Evolutionary conservation across 2,329 filamentous ascomycete species (phyloP).

Genomic region (Penicillium corylophilum): DNA sequence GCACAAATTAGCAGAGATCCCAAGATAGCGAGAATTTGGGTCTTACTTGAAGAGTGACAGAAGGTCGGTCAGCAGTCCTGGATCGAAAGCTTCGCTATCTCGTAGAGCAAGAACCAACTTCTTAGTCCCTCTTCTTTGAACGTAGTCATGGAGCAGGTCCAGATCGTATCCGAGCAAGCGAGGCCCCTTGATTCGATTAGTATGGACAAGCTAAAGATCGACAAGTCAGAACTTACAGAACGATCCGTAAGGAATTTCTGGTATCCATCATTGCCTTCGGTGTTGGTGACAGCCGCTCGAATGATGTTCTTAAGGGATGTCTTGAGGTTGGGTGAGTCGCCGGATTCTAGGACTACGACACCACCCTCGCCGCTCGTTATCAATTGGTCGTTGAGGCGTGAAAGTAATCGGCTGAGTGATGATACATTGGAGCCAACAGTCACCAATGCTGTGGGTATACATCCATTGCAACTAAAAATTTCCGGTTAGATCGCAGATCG

Average conservation of each 20-base stretch:
- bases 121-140: slow-evolving; percentile 35
- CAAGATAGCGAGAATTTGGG: not conserved
- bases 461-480: slow-evolving; percentile 34
- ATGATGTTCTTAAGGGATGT: slow-evolving; percentile 49
- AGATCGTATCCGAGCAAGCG: slow-evolving; percentile 48
- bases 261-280: slow-evolving; percentile 40
- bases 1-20: slow-evolving; percentile 21
- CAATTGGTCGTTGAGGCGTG: slow-evolving; percentile 38
- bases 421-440: slow-evolving; percentile 46
- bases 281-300: slow-evolving; percentile 40
- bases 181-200: slow-evolving; percentile 33
- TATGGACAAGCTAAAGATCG: not conserved
- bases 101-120: slow-evolving; percentile 46
- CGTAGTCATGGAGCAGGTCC: slow-evolving; percentile 46
- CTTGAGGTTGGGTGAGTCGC: slow-evolving; percentile 47
- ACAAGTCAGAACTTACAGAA: slow-evolving; percentile 30
- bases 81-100: slow-evolving; percentile 51
- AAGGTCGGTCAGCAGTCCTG: slow-evolving; percentile 44
- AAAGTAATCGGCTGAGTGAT: slow-evolving; percentile 39
- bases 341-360: slow-evolving; percentile 45
- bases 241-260: slow-evolving; percentile 40
- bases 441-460: slow-evolving; percentile 44
- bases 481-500: slow-evolving; percentile 12
- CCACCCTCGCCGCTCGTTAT: slow-evolving; percentile 31
- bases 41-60: slow-evolving; percentile 49